Evolutionary conservation across 371 early-diverging fungal genomes (phyloP).

Genomic region (Mortierella sp.): DNA sequence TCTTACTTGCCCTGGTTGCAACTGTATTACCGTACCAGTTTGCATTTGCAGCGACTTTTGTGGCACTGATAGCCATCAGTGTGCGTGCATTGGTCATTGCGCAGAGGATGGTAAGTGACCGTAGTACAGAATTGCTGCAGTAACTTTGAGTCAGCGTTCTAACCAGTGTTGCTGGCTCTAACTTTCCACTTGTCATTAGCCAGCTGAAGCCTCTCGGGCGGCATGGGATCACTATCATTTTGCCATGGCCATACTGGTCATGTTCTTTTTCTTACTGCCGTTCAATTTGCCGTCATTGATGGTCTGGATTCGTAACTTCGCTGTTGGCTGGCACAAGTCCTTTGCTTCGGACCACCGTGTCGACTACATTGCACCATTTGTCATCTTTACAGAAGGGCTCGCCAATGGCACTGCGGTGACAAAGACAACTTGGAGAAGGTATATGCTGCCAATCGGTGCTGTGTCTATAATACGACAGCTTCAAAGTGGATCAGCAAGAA

Average conservation of each 20-base stretch:
- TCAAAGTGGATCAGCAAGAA: no score
- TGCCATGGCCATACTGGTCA: slow-evolving; percentile 58
- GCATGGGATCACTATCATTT: slow-evolving; percentile 59
- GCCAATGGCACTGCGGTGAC: slow-evolving; percentile 58
- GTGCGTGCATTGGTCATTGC: slow-evolving; percentile 57
- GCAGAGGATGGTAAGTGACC: slow-evolving; percentile 49
- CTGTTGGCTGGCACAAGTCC: slow-evolving; percentile 71
- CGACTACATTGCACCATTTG: slow-evolving; percentile 66
- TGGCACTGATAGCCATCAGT: slow-evolving; percentile 70
- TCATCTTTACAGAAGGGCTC: slow-evolving; percentile 64
- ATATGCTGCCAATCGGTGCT: slow-evolving; percentile 5
- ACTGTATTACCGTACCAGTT: slow-evolving; percentile 82
- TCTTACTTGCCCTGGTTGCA: slow-evolving; percentile 65
- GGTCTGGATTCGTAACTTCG: slow-evolving; percentile 73
- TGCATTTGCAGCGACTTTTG: slow-evolving; percentile 74
- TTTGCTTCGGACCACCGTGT: slow-evolving; percentile 70
- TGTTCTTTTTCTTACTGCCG: slow-evolving; percentile 65
- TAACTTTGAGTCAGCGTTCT: no score
- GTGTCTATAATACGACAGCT: no score
- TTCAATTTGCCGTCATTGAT: slow-evolving; percentile 68
- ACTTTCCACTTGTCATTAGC: slow-evolving; percentile 2
- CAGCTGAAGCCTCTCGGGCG: background rate
- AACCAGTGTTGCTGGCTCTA: no score
- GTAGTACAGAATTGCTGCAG: no score
- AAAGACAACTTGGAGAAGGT: slow-evolving; percentile 59